Percentiles rank a stretch among this genome's conserved stretches.
These are phyloP conservation scores for Mortierella claussenii DNA, from an alignment of 192 early-diverging fungal species.

Conservation along the genomic window DNA sequence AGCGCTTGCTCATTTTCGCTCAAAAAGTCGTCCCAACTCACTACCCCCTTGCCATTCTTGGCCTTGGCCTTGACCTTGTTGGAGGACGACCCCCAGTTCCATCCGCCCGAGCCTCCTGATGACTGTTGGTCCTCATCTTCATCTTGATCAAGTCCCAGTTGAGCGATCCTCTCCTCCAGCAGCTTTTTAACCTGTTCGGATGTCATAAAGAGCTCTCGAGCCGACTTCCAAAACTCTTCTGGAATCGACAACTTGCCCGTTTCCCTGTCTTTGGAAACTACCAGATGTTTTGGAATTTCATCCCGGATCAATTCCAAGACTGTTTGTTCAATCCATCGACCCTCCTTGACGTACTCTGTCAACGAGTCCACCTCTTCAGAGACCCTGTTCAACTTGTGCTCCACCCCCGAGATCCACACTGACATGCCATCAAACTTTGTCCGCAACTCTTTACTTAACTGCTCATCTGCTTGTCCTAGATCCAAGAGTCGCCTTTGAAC, in stretches of 20 bases:
- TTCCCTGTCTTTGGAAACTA: conserved; percentile 26
- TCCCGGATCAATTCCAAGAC: conserved; percentile 29
- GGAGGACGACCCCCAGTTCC: conserved; percentile 9
- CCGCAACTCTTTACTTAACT: conserved; percentile 6
- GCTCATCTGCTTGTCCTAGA: conserved; percentile 10
- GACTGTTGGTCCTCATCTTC: conserved; percentile 6
- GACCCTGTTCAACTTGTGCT: conserved; percentile 22
- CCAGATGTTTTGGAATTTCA: conserved; percentile 35
- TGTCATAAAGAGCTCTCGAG: conserved; percentile 27
- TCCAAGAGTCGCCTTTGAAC: not conserved
- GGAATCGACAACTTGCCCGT: conserved; percentile 31
- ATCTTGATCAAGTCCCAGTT: conserved; percentile 8
- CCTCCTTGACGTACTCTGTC: conserved; percentile 16
- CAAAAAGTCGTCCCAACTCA: conserved; percentile 33
- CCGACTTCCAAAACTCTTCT: conserved; percentile 36
- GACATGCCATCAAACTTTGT: conserved; percentile 10
- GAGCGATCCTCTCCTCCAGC: conserved; percentile 3
- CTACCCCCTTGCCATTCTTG: conserved; percentile 22
- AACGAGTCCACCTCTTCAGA: conserved; percentile 19
- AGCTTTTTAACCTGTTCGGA: conserved; percentile 24
- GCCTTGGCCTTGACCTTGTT: not conserved
- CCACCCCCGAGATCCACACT: conserved; percentile 13
- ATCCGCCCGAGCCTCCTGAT: not conserved
- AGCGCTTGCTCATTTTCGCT: conserved; percentile 31
- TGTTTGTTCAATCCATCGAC: conserved; percentile 40